Conservation (phyloP, 2,329 filamentous ascomycete species). For the Cytospora piceae region DNA sequence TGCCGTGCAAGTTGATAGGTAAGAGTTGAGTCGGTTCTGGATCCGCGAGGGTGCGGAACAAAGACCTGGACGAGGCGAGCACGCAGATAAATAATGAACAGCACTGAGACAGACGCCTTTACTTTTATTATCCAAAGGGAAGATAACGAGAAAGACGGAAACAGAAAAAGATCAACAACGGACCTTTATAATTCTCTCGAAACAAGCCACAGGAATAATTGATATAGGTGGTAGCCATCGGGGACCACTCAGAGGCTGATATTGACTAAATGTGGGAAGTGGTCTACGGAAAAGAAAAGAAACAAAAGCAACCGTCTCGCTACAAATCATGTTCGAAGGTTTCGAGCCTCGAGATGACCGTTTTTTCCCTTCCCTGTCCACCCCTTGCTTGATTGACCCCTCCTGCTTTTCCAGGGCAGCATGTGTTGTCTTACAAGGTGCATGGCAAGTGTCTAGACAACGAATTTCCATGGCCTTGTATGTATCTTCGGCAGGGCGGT, state of each 20-base stretch:
- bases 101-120: neutral
- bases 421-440: conserved; percentile 1
- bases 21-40: neutral
- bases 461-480: neutral
- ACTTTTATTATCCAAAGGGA: neutral
- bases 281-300: neutral
- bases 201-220: conserved; percentile 11
- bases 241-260: neutral
- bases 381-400: no score
- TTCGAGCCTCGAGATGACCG: neutral
- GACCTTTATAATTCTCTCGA: conserved; percentile 25
- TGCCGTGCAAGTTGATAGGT: no score
- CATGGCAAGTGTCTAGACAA: neutral
- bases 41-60: neutral
- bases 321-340: neutral
- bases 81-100: neutral
- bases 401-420: neutral
- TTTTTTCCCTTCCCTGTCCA: neutral
- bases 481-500: neutral
- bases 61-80: neutral
- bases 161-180: conserved; percentile 13
- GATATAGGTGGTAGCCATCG: neutral
- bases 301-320: neutral
- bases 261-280: neutral
- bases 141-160: neutral